A percentile compares a stretch with the other conserved stretches of the same genome.
Conservation (phyloP, 2,329 filamentous ascomycete genomes). For the Fusarium pininemorale region DNA sequence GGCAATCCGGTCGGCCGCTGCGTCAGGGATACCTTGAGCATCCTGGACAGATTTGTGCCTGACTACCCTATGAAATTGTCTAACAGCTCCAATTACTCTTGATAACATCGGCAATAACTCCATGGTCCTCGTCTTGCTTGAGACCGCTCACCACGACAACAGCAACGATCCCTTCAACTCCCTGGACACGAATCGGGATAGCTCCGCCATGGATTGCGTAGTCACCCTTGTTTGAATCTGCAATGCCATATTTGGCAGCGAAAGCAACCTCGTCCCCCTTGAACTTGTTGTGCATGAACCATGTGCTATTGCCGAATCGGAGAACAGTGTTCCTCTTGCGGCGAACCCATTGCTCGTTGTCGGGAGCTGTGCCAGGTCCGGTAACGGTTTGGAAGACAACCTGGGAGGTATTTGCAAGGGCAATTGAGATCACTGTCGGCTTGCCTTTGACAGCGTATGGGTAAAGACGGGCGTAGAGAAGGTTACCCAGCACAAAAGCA, state of each 20-base stretch:
- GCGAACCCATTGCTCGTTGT: conserved; percentile 76
- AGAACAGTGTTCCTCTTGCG: conserved; percentile 78
- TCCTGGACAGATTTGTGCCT: background rate
- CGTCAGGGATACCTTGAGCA: background rate
- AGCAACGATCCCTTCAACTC: conserved; percentile 79
- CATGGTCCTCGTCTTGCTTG: conserved; percentile 81
- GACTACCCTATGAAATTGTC: background rate
- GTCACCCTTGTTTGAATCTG: conserved; percentile 61
- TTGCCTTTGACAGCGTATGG: conserved; percentile 51
- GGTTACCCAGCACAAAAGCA: conserved; percentile 71
- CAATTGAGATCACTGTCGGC: conserved; percentile 71
- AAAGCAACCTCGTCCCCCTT: conserved; percentile 71
- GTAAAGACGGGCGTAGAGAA: conserved; percentile 70
- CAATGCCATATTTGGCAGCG: conserved; percentile 70
- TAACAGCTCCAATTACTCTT: conserved; percentile 57
- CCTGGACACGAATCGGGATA: conserved; percentile 75
- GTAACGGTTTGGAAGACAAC: conserved; percentile 76
- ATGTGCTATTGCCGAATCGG: conserved; percentile 74
- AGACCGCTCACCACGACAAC: conserved; percentile 80
- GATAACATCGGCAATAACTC: conserved; percentile 76
- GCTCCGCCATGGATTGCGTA: conserved; percentile 84
- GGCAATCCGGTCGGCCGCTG: conserved; percentile 1
- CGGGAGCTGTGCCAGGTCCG: conserved; percentile 72
- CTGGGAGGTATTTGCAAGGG: conserved; percentile 66
- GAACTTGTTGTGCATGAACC: conserved; percentile 76